Conservation (phyloP, 352 stramenopile species). For the Globisporangium carolinianum region DNA sequence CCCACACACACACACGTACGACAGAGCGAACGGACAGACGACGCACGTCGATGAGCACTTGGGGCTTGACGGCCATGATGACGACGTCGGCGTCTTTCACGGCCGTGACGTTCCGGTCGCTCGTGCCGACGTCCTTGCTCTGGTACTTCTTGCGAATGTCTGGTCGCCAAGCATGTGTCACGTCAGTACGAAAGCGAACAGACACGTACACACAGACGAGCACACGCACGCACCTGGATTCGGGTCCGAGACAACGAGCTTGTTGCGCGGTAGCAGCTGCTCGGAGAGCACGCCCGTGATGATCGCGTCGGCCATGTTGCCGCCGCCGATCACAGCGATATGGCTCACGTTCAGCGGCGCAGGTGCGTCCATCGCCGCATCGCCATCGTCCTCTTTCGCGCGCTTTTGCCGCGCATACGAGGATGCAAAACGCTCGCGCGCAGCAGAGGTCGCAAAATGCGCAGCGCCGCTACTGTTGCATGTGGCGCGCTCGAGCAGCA, state of each 20-base stretch:
- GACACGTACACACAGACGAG: not conserved
- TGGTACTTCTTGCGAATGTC: slow-evolving; percentile 61
- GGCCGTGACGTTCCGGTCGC: slow-evolving; percentile 49
- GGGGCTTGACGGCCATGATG: slow-evolving; percentile 92
- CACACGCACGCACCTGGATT: slow-evolving; percentile 34
- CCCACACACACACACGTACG: not conserved
- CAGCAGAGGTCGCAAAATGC: slow-evolving; percentile 1
- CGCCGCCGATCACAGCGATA: slow-evolving; percentile 79
- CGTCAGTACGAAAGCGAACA: not conserved
- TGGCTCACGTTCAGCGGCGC: slow-evolving; percentile 33
- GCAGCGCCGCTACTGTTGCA: not conserved
- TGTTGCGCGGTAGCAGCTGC: slow-evolving; percentile 49
- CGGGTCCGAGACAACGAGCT: slow-evolving; percentile 77
- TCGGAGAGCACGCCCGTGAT: slow-evolving; percentile 72
- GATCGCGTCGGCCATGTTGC: slow-evolving; percentile 89
- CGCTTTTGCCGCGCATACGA: slow-evolving; percentile 12
- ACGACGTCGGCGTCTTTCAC: slow-evolving; percentile 86
- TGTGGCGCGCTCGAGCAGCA: too few species aligned
- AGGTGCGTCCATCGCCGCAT: slow-evolving; percentile 4
- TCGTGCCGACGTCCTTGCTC: slow-evolving; percentile 45
- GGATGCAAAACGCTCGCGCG: slow-evolving; percentile 12
- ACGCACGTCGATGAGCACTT: slow-evolving; percentile 86
- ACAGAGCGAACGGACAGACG: not conserved
- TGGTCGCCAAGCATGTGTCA: slow-evolving; percentile 1
- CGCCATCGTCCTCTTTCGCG: slow-evolving; percentile 7